phyloP scores from a whole-genome alignment of 164 flowering plant genomes.

The Chimonanthus salicifolius region DNA sequence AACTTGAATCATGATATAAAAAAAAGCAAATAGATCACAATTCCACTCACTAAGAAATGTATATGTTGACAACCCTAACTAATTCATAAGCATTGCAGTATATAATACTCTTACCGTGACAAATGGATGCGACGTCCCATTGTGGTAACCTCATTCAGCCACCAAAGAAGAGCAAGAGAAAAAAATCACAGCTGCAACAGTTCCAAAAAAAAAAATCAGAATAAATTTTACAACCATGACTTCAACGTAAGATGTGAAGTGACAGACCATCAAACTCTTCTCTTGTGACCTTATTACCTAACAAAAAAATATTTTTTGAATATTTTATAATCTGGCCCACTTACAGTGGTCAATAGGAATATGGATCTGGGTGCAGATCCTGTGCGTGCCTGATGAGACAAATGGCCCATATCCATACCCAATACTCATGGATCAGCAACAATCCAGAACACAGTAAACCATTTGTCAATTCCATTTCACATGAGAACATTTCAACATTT shows the following conservation, averaged over 20 bases:
- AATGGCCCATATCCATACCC: no score
- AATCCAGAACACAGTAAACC: no score
- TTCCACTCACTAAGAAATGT: not conserved
- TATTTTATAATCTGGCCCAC: not conserved
- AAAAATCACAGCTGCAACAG: not conserved
- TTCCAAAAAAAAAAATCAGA: not conserved
- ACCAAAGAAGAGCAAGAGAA: not conserved
- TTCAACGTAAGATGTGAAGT: not conserved
- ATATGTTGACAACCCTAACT: not conserved
- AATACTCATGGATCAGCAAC: no score
- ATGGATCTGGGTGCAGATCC: not conserved
- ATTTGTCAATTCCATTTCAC: no score
- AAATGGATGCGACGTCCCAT: not conserved
- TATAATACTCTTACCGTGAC: not conserved
- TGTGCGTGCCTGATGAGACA: no score
- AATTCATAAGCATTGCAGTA: not conserved
- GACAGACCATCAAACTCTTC: not conserved
- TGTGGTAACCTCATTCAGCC: not conserved
- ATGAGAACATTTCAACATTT: no score
- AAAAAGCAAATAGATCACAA: not conserved
- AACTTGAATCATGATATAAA: not conserved
- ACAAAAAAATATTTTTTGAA: no score
- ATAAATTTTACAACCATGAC: not conserved
- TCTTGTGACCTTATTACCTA: no score
- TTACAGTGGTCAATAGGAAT: not conserved